These are phyloP conservation scores for Plantago elongata DNA, from an alignment of 257 asterid genomes.

Conservation along the genomic window DNA sequence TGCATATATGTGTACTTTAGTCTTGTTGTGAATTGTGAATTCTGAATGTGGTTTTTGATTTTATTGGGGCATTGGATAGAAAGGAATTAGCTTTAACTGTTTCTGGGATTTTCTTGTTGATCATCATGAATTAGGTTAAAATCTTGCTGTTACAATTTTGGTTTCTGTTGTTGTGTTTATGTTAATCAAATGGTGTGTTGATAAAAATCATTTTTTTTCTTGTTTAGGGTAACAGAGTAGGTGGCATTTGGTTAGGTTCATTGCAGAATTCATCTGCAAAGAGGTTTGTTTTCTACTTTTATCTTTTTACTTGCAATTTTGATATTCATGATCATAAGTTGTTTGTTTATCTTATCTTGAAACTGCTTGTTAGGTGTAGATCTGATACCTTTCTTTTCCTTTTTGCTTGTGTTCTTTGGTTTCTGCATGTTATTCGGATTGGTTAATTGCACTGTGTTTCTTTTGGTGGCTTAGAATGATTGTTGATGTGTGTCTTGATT, in stretches of 20 bases:
- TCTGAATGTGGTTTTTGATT: background rate
- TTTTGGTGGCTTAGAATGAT: too few species aligned
- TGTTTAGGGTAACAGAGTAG: conserved; percentile 20
- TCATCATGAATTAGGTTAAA: conserved; percentile 18
- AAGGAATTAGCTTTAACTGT: conserved; percentile 12
- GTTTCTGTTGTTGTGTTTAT: conserved; percentile 9
- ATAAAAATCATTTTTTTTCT: background rate
- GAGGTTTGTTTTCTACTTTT: conserved; percentile 21
- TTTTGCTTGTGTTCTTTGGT: background rate
- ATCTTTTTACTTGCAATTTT: conserved; percentile 8
- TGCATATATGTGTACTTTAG: conserved; percentile 4
- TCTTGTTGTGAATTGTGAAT: background rate
- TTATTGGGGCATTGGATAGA: conserved; percentile 14
- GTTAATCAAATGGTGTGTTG: conserved; percentile 1
- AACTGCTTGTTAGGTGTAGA: conserved; percentile 21
- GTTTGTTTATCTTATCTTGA: background rate
- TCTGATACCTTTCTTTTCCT: conserved; percentile 19
- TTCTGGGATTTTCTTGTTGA: conserved; percentile 10
- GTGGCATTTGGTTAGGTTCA: conserved; percentile 17
- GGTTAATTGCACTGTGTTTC: background rate
- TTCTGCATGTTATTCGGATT: background rate
- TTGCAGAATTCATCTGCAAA: conserved; percentile 9
- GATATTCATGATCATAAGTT: conserved; percentile 9
- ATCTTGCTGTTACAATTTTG: conserved; percentile 13
- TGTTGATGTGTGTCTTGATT: background rate